Percentiles rank a stretch among this genome's conserved stretches.
Conservation (phyloP, 495 filamentous ascomycete species). For the Aspergillus coremiiformis region DNA sequence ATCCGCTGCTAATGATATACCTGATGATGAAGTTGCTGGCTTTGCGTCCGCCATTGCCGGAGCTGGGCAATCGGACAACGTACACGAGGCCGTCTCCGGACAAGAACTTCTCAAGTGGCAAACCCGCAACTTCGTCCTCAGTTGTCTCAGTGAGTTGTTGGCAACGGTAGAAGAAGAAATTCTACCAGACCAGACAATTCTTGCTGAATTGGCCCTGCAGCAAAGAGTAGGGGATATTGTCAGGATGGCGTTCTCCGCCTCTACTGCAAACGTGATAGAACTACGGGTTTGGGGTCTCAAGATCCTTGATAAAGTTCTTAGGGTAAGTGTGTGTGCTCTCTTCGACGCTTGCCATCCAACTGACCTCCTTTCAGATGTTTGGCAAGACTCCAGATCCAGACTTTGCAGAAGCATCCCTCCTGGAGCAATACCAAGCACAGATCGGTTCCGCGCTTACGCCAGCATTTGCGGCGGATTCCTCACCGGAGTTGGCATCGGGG, state of each 20-base stretch:
- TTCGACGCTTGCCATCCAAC: not conserved
- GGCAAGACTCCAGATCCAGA: slow-evolving; percentile 93
- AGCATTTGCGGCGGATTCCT: slow-evolving; percentile 92
- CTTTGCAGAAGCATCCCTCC: slow-evolving; percentile 86
- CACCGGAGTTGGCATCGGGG: slow-evolving; percentile 87
- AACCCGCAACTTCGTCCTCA: slow-evolving; percentile 89
- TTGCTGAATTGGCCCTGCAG: slow-evolving; percentile 68
- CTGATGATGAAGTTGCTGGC: slow-evolving; percentile 94
- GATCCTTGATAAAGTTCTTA: slow-evolving; percentile 87
- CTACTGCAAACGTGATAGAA: slow-evolving; percentile 85
- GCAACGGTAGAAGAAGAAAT: slow-evolving; percentile 65
- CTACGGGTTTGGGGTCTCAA: slow-evolving; percentile 81
- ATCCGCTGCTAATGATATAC: slow-evolving; percentile 59
- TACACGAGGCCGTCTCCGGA: slow-evolving; percentile 51
- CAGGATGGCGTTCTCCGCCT: slow-evolving; percentile 94
- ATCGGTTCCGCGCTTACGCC: slow-evolving; percentile 95
- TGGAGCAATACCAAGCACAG: slow-evolving; percentile 98
- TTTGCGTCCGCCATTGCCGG: slow-evolving; percentile 68
- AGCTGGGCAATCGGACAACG: slow-evolving; percentile 55
- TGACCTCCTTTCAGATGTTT: slow-evolving; percentile 57
- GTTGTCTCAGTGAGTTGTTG: slow-evolving; percentile 80
- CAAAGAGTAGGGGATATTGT: slow-evolving; percentile 87
- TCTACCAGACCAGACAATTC: slow-evolving; percentile 58
- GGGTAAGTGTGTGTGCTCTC: slow-evolving; percentile 30
- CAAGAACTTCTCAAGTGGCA: slow-evolving; percentile 94